Conservation (phyloP, 2,329 filamentous ascomycete genomes). For the Cladosporium sp. region DNA sequence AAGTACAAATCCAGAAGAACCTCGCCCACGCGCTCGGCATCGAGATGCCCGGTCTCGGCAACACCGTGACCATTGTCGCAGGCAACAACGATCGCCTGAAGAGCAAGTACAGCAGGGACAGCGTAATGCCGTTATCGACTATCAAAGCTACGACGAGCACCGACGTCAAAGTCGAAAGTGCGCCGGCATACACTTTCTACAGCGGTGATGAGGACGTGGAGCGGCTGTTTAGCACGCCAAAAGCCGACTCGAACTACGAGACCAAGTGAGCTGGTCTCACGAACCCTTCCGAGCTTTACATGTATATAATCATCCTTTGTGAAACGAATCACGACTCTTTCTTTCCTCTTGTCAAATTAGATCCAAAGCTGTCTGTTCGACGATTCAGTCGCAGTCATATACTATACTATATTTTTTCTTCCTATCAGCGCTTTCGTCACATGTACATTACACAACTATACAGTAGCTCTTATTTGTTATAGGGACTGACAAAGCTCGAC, state of each 20-base stretch:
- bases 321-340: too few species aligned
- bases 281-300: too few species aligned
- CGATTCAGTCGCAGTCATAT: too few species aligned
- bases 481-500: too few species aligned
- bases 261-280: too few species aligned
- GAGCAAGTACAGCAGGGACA: not conserved
- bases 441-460: too few species aligned
- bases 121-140: not conserved
- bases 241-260: not conserved
- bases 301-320: too few species aligned
- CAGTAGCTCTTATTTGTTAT: too few species aligned
- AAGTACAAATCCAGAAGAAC: not conserved
- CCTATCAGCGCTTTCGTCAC: too few species aligned
- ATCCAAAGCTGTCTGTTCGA: too few species aligned
- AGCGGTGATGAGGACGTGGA: slow-evolving; percentile 7
- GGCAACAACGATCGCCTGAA: not conserved
- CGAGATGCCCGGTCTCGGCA: slow-evolving; percentile 9
- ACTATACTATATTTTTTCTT: too few species aligned
- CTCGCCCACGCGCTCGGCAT: slow-evolving; percentile 4
- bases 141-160: not conserved
- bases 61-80: slow-evolving; percentile 6
- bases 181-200: not conserved
- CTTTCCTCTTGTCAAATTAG: too few species aligned
- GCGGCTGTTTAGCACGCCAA: slow-evolving; percentile 1
- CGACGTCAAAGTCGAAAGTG: not conserved